These are phyloP conservation scores for Crithidia acanthocephali DNA, from an alignment of 208 protist species.

Conservation along the genomic window DNA sequence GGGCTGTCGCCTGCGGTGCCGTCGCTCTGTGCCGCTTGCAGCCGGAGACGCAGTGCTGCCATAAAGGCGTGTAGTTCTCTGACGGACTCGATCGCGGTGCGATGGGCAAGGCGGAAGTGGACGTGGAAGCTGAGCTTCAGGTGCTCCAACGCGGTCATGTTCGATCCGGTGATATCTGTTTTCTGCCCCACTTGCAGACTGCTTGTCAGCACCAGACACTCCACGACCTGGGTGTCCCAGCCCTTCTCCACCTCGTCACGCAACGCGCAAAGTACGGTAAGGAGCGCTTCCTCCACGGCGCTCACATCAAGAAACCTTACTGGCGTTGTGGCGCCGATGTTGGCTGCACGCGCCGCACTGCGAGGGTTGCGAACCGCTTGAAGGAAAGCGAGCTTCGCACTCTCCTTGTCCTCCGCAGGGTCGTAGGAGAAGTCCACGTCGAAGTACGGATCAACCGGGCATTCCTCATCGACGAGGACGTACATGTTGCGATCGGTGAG, in stretches of 20 bases:
- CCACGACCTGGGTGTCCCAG: constrained; percentile 36
- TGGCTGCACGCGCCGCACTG: neutral
- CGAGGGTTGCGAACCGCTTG: neutral
- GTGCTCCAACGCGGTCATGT: constrained; percentile 15
- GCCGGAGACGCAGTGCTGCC: constrained; percentile 34
- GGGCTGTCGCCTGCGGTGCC: neutral
- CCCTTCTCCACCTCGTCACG: constrained; percentile 41
- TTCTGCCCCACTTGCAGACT: constrained; percentile 38
- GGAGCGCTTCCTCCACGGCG: constrained; percentile 50
- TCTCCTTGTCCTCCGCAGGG: constrained; percentile 1
- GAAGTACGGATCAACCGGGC: constrained; percentile 83
- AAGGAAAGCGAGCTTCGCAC: constrained; percentile 1
- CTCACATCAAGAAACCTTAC: neutral
- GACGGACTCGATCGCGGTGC: constrained; percentile 50
- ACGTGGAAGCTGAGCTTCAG: constrained; percentile 87
- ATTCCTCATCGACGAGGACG: constrained; percentile 71
- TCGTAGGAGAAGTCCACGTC: constrained; percentile 74
- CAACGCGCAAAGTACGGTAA: constrained; percentile 42
- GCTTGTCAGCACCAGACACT: constrained; percentile 78
- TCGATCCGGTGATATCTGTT: neutral
- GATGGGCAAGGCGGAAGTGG: constrained; percentile 67
- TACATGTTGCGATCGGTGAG: constrained; percentile 72
- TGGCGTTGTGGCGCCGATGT: no score
- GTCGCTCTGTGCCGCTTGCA: constrained; percentile 28
- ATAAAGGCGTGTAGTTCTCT: constrained; percentile 68